These are phyloP conservation scores for Castanea sativa DNA, from an alignment of 306 rosid genomes.

Conservation along the genomic window DNA sequence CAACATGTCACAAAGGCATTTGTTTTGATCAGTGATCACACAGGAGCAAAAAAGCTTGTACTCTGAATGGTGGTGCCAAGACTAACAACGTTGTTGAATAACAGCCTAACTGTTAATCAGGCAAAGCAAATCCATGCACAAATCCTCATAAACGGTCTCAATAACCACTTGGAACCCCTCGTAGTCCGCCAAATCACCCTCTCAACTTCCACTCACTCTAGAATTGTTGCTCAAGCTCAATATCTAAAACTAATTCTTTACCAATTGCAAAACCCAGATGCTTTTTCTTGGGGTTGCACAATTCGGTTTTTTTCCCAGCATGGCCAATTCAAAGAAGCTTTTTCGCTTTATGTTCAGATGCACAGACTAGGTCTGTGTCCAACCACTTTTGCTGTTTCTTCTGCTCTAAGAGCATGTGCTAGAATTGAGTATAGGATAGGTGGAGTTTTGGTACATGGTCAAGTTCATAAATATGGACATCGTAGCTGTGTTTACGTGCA, in stretches of 20 bases:
- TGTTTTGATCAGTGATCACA: background rate
- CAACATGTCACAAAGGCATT: too few species aligned
- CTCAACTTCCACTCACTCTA: conserved; percentile 31
- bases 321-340: conserved; percentile 51
- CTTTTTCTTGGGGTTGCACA: conserved; percentile 62
- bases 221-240: conserved; percentile 32
- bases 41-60: background rate
- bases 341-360: conserved; percentile 60
- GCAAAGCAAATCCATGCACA: conserved; percentile 61
- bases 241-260: conserved; percentile 45
- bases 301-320: conserved; percentile 68
- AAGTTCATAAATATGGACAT: conserved; percentile 55
- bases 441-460: conserved; percentile 61
- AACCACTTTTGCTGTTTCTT: conserved; percentile 54
- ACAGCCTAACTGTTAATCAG: conserved; percentile 39
- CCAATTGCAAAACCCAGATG: conserved; percentile 50
- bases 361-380: conserved; percentile 56
- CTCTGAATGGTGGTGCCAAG: conserved; percentile 35
- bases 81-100: conserved; percentile 34
- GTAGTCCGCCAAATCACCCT: conserved; percentile 54
- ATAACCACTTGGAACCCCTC: conserved; percentile 32
- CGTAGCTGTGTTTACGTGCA: conserved; percentile 60
- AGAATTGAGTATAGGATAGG: conserved; percentile 30
- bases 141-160: conserved; percentile 36
- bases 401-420: conserved; percentile 70